Base-by-base conservation (phyloP, 441 rosid genomes). In the Populus hybrid region DNA sequence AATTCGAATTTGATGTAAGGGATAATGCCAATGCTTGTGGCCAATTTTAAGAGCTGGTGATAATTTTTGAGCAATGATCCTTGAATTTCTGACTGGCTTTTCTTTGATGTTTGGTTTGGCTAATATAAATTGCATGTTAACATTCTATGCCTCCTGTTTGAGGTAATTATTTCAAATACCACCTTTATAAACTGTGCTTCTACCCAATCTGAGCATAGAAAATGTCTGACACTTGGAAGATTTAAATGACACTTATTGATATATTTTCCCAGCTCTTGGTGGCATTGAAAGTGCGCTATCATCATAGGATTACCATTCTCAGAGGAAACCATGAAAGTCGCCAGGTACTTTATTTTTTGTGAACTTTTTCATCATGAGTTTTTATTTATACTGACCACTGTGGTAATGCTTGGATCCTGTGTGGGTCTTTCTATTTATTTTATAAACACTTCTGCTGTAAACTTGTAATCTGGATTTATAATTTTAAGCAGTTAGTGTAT, bases 271-370 rank as follows among this genome's bases (percentile, higher is more conserved):
- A 94, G 98, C 90, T 94, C 71, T 74, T 94, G 82, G 97, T 94
- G 59, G 91, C 97, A 50, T 77, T 94, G 72, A 93, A 94, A 89
- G 91, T 93, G 84, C 91, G 97, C 64, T 91, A 92, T 79, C 84
- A 91, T 69, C 94, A 89, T 78, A 82, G 98, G 82, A 88, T 94
- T 81, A 94, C 98, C 32, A 91, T 93, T 89, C 94, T 94, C 32
- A 88, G 98, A 85, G 98, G 98, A 82, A 94, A 94, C 80, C 98
- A 94, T 50, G 98, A 94, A 89, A 92, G 97, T 84, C 97, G 98
- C 67, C 98, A 94, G 97, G 98, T 92, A 86, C 53, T 69, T 40
- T 28, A 20, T 68, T n/a, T 30, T 21, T 69, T 34, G 1, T 72
- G 3, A 7, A 46, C 14, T 10, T 14, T 21, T 14, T 16, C 69